Evolutionary conservation across 2,329 filamentous ascomycete species (phyloP), one percentile per base, ranked within the genome.

Genomic region (Fusarium sambucinum): DNA sequence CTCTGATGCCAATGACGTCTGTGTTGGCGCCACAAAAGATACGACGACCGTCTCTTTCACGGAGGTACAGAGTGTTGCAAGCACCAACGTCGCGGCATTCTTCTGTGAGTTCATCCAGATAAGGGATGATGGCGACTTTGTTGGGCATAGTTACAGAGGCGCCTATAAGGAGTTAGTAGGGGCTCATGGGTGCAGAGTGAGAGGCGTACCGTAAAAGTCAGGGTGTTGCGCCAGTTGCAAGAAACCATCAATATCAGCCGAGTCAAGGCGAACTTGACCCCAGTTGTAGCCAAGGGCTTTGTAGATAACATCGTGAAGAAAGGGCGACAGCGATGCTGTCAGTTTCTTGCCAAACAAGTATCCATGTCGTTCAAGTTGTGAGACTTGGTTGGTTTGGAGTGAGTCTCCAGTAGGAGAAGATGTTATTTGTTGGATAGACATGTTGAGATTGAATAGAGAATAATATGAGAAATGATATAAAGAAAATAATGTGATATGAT

Each of bases 101-200:
- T 23, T 88, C 85, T 9, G 91, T 93, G 37, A 94, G 81, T 55
- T 89, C 87, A 74, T 95, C 92, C 11, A 95, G 85, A 70, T 92
- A 84, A 0, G 87, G 84, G 62, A 94, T 87, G 75, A 95, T 93
- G 71, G 88, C 84, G 27, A 95, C 87, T 78, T 96, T 95, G 82
- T 93, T 89, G 0, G 92, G 92, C 92, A 95, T 96, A 21, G 92
- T 95, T 37, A 95, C 89, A 5, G 90, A 88, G 23, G 90, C 87
- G 55, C 90, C 90, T 86, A 3, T 6, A 11, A 19, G 4, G 19
- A 42, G 11, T 40, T 21, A 38, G 35, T 25, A 25, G 27, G 57
- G 37, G 9, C 6, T 50, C 5, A 11, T 33, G 14, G 14, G 11
- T 41, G 14, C 8, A 12, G 27, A 32, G n/a, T 19, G 5, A 41